phyloP scores from a whole-genome alignment of 257 asterid species.

The Solanum dulcamara region DNA sequence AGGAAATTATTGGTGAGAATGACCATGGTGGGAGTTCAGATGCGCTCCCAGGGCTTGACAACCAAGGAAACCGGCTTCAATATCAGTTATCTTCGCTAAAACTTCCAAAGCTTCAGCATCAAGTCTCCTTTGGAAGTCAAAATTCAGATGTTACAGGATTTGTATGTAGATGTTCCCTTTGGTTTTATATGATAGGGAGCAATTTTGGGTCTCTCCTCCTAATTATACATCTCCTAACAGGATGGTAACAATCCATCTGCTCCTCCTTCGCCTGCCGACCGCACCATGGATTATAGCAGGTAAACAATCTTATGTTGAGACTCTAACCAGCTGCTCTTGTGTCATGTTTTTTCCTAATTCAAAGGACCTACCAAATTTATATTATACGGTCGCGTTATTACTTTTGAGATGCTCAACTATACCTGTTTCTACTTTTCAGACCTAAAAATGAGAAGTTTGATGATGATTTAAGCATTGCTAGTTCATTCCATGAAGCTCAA shows the following conservation, averaged over 20 bases:
- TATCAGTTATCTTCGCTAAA: conserved; percentile 24
- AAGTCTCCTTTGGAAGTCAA: conserved; percentile 56
- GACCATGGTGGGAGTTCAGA: conserved; percentile 39
- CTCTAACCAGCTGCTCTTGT: not conserved
- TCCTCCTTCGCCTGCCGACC: conserved; percentile 32
- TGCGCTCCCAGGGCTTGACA: conserved; percentile 8
- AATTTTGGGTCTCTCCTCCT: conserved; percentile 8
- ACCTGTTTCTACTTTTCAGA: conserved; percentile 23
- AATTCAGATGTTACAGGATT: conserved; percentile 52
- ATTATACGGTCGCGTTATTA: not conserved
- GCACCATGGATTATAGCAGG: conserved; percentile 21
- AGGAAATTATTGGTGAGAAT: conserved; percentile 50
- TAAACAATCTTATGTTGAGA: conserved; percentile 21
- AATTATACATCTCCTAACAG: conserved; percentile 35
- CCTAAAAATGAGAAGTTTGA: conserved; percentile 38
- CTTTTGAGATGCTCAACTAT: not conserved
- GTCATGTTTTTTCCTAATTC: not conserved
- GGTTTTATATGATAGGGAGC: not conserved
- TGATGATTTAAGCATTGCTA: conserved; percentile 36
- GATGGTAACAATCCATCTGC: conserved; percentile 44
- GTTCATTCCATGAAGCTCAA: conserved; percentile 26
- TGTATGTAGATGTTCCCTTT: conserved; percentile 27
- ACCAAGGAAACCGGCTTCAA: conserved; percentile 34
- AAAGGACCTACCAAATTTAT: not conserved
- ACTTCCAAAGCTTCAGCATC: conserved; percentile 36